These are phyloP conservation scores for Ogataea zsoltii DNA, from an alignment of 805 yeast species.

Conservation along the genomic window DNA sequence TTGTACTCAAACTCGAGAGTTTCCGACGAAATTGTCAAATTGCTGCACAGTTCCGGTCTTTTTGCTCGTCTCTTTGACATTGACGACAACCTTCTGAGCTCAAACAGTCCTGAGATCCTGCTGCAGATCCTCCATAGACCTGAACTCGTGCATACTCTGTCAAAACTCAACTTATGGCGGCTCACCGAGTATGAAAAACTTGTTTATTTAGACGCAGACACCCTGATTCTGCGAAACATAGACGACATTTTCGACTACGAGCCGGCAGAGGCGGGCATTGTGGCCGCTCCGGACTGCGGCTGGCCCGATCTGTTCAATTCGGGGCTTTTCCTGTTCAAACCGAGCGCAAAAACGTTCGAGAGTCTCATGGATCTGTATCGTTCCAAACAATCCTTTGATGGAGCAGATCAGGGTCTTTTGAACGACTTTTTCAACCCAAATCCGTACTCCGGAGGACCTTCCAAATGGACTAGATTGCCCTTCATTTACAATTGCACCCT, in stretches of 20 bases:
- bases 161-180: conserved; percentile 60
- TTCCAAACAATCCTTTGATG: conserved; percentile 58
- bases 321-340: conserved; percentile 67
- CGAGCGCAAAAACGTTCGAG: conserved; percentile 44
- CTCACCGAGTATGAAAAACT: conserved; percentile 43
- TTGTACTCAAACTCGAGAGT: conserved; percentile 22
- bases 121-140: conserved; percentile 27
- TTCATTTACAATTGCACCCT: conserved; percentile 82
- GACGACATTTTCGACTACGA: conserved; percentile 31
- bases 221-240: conserved; percentile 40
- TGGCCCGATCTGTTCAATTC: conserved; percentile 91
- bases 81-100: conserved; percentile 22
- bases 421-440: conserved; percentile 63
- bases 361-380: conserved; percentile 38
- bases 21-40: conserved; percentile 14
- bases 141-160: conserved; percentile 40
- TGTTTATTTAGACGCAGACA: conserved; percentile 65
- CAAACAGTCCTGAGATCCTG: conserved; percentile 23
- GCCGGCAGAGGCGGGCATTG: conserved; percentile 30
- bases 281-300: conserved; percentile 80
- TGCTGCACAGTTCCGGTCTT: conserved; percentile 13
- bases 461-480: conserved; percentile 69
- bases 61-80: conserved; percentile 25
- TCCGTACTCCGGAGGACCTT: conserved; percentile 21
- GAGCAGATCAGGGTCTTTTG: conserved; percentile 89